Evolutionary conservation across 1,284 basidiomycete species (phyloP), one percentile per base, ranked within the genome.

Genomic region (Rhodotorula sp.): DNA sequence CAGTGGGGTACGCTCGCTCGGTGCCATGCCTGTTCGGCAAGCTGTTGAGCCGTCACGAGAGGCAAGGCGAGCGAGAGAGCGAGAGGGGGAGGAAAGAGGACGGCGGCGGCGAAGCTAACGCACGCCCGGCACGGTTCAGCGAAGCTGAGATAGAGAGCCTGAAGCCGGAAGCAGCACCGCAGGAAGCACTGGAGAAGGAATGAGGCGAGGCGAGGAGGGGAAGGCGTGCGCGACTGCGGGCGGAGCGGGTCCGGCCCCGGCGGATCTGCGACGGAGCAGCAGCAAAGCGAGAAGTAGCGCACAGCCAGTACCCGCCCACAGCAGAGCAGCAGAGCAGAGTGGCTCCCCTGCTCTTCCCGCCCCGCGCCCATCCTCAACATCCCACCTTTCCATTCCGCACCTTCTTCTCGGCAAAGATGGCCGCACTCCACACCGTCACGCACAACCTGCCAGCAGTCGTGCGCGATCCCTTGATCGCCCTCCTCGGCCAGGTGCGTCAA

Each of bases 361-460:
- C 50, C 4, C 4, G 44, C 44, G 54, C 23, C 52, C 44, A 55
- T 16, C 52, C 61, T 9, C 8, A 45, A 10, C 46, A 58, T 34
- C 60, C 67, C 9, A 44, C 65, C 48, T 64, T 61, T 50, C 58
- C 65, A 4, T 17, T 66, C 17, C 25, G 23, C 42, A 49, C 61
- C n/a, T 59, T 57, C n/a, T 5, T 68, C 53, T 41, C 50, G n/a
- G 25, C 21, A 27, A 57, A 53, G 55, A 66, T 74, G 64, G 52
- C 61, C 7, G 21, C n/a, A 16, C 65, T 76, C 12, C 65, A 74
- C 44, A 45, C 57, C 13, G 72, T 86, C 61, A 86, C 85, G 4
- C 84, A 84, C 60, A 81, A 83, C 76, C 79, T 97, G 46, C 93
- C 95, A 8, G 88, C 86, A 84, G 90, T 93, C 81, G 83, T 97